Conservation (phyloP, 2,329 filamentous ascomycete species). For the Nothophoma quercina region DNA sequence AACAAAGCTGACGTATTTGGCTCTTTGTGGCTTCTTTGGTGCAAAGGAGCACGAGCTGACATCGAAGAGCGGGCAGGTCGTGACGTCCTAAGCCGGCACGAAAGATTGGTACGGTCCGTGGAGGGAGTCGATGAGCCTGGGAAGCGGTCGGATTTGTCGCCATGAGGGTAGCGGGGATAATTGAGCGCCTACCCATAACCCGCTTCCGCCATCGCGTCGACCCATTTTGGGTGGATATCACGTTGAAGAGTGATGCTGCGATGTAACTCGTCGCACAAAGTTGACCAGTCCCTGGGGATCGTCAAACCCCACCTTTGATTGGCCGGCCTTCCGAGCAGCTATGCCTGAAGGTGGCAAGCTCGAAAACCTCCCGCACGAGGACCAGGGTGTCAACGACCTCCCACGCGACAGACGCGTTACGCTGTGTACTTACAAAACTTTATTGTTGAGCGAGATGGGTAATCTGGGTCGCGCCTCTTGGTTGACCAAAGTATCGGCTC, state of each 20-base stretch:
- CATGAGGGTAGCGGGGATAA: constrained; percentile 23
- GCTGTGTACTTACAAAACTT: constrained; percentile 10
- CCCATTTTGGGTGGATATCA: constrained; percentile 22
- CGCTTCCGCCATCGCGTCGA: constrained; percentile 21
- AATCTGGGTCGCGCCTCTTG: constrained; percentile 26
- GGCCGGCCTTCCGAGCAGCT: constrained; percentile 25
- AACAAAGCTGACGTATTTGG: constrained; percentile 9
- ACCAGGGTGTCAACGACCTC: constrained; percentile 18
- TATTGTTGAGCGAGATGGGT: constrained; percentile 15
- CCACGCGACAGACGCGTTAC: constrained; percentile 33
- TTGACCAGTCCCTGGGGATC: constrained; percentile 18
- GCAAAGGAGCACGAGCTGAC: constrained; percentile 21
- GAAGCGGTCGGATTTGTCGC: constrained; percentile 19
- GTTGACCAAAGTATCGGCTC: constrained; percentile 30
- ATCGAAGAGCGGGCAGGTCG: constrained; percentile 13
- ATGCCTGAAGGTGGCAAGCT: constrained; percentile 27
- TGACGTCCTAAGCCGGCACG: constrained; percentile 27
- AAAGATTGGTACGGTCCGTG: constrained; percentile 3
- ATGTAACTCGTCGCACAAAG: constrained; percentile 30
- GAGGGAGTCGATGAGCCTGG: constrained; percentile 8
- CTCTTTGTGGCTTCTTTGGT: constrained; percentile 19
- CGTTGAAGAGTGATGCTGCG: constrained; percentile 22
- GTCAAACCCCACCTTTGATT: constrained; percentile 20
- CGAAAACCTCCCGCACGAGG: constrained; percentile 9
- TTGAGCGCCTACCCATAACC: constrained; percentile 20